phyloP scores from a whole-genome alignment of 805 yeast genomes.

The Candida tammaniensis region DNA sequence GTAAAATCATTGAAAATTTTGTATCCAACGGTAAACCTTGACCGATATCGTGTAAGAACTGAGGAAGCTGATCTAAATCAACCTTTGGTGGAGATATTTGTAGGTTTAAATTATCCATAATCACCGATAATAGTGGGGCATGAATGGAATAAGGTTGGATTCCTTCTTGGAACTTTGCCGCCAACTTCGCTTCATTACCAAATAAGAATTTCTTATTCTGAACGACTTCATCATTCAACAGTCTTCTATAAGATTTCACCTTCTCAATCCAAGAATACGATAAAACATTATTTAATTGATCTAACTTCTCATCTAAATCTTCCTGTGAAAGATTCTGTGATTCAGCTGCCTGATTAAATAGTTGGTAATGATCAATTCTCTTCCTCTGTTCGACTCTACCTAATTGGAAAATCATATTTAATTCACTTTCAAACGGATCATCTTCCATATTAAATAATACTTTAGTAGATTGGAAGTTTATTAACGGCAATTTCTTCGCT shows the following conservation, averaged over 20 bases:
- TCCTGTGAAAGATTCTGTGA: neutral
- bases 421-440: slow-evolving; percentile 42
- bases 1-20: slow-evolving; percentile 64
- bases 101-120: slow-evolving; percentile 26
- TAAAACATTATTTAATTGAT: slow-evolving; percentile 41
- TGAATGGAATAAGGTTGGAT: slow-evolving; percentile 27
- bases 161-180: slow-evolving; percentile 17
- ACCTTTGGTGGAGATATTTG: slow-evolving; percentile 26
- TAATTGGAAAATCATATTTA: slow-evolving; percentile 40
- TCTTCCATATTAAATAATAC: slow-evolving; percentile 39
- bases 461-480: slow-evolving; percentile 23
- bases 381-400: slow-evolving; percentile 41
- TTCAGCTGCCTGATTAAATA: slow-evolving; percentile 18
- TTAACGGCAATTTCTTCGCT: slow-evolving; percentile 26
- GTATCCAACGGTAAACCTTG: slow-evolving; percentile 79
- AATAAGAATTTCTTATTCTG: slow-evolving; percentile 31
- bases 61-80: slow-evolving; percentile 40
- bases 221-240: slow-evolving; percentile 38
- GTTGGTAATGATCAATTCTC: slow-evolving; percentile 26
- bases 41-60: slow-evolving; percentile 70
- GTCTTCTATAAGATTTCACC: slow-evolving; percentile 45
- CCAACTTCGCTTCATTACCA: slow-evolving; percentile 29
- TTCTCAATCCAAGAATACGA: slow-evolving; percentile 71
- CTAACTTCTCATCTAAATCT: slow-evolving; percentile 13
- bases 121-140: slow-evolving; percentile 35